Percentiles rank a stretch among this genome's conserved stretches.
These are phyloP conservation scores for Syncephalastrum sp. DNA, from an alignment of 371 early-diverging fungal species.

Conservation along the genomic window DNA sequence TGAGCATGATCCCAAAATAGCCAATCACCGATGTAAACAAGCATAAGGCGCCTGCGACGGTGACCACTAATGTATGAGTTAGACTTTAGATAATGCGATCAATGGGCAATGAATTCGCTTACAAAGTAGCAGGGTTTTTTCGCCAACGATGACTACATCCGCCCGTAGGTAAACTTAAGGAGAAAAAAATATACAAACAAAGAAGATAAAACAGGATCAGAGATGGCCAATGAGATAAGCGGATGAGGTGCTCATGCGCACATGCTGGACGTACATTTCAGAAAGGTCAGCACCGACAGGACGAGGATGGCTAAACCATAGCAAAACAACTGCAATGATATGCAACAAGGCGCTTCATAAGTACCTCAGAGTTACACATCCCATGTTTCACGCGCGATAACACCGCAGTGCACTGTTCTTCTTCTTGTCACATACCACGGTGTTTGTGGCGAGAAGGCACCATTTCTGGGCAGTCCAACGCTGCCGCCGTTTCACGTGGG, in stretches of 20 bases:
- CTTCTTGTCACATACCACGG: conserved; percentile 32
- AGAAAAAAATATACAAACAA: conserved; percentile 5
- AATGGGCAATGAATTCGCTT: conserved; percentile 14
- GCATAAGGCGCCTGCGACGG: conserved; percentile 46
- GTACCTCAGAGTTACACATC: conserved; percentile 1
- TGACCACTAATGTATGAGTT: conserved; percentile 37
- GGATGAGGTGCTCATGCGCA: too few relatives aligned
- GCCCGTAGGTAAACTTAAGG: conserved; percentile 40
- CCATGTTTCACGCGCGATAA: conserved; percentile 1
- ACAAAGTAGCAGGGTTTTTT: conserved; percentile 43
- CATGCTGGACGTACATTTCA: conserved; percentile 35
- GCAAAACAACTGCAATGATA: conserved; percentile 34
- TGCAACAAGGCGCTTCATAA: background rate
- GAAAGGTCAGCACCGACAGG: conserved; percentile 33
- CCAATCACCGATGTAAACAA: conserved; percentile 49
- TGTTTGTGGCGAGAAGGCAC: conserved; percentile 51
- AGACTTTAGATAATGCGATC: background rate
- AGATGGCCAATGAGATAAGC: conserved; percentile 10
- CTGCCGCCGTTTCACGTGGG: conserved; percentile 28
- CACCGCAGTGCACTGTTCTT: background rate
- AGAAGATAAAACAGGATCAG: background rate
- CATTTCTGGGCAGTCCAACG: conserved; percentile 59
- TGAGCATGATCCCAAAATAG: conserved; percentile 54
- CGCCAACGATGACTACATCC: conserved; percentile 44
- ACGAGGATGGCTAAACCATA: conserved; percentile 41